These are phyloP conservation scores for Basipetospora chlamydospora DNA, from an alignment of 2,329 filamentous ascomycete genomes.

Conservation along the genomic window DNA sequence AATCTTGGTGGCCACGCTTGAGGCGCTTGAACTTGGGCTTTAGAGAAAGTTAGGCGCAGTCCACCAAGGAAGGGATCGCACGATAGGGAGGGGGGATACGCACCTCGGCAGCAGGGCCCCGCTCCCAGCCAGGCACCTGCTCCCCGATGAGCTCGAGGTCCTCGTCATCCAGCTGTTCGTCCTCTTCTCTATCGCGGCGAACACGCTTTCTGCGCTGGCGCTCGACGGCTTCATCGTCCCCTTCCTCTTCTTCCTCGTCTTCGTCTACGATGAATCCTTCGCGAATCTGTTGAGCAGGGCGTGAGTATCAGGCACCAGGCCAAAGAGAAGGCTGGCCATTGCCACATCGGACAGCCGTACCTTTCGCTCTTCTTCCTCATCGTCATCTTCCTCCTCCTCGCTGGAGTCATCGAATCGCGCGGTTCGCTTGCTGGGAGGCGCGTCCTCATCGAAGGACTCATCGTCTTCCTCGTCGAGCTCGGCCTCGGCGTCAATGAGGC, in stretches of 20 bases:
- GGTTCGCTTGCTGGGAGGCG: slow-evolving; percentile 20
- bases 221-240: slow-evolving; percentile 40
- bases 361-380: slow-evolving; percentile 72
- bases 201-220: slow-evolving; percentile 63
- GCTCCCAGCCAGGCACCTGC: slow-evolving; percentile 46
- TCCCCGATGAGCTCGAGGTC: slow-evolving; percentile 92
- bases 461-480: slow-evolving; percentile 78
- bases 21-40: slow-evolving; percentile 91
- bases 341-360: slow-evolving; percentile 32
- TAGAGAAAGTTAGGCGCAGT: neutral
- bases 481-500: slow-evolving; percentile 73
- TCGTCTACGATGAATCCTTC: slow-evolving; percentile 95
- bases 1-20: slow-evolving; percentile 75
- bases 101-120: slow-evolving; percentile 57
- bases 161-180: slow-evolving; percentile 87
- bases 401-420: slow-evolving; percentile 62
- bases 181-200: slow-evolving; percentile 60
- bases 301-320: slow-evolving; percentile 8
- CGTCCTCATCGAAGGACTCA: slow-evolving; percentile 65
- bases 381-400: slow-evolving; percentile 84
- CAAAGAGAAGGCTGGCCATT: neutral
- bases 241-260: slow-evolving; percentile 63
- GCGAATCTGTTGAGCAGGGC: slow-evolving; percentile 45
- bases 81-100: slow-evolving; percentile 10
- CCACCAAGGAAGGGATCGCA: neutral